Conservation (phyloP, 306 rosid genomes). For the Arachis stenosperma region DNA sequence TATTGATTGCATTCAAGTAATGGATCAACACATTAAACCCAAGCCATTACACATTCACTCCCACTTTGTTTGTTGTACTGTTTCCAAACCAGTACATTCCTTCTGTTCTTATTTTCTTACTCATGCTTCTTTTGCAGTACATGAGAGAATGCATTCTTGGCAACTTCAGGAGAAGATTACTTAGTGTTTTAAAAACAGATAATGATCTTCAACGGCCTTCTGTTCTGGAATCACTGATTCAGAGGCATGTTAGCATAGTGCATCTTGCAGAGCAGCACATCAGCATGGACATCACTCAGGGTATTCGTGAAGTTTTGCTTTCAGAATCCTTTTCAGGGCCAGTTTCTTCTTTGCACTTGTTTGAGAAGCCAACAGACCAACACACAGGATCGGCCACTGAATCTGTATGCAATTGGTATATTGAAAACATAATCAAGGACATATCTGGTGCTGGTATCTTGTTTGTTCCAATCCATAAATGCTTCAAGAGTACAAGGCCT, state of each 20-base stretch:
- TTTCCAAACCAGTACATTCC: slow-evolving; percentile 21
- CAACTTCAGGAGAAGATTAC: slow-evolving; percentile 97
- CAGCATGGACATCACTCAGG: slow-evolving; percentile 97
- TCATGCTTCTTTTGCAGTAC: slow-evolving; percentile 68
- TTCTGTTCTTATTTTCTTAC: slow-evolving; percentile 36
- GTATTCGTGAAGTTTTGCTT: slow-evolving; percentile 91
- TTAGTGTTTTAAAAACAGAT: slow-evolving; percentile 90
- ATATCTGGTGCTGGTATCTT: slow-evolving; percentile 93
- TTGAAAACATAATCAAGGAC: slow-evolving; percentile 91
- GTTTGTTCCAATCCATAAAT: slow-evolving; percentile 86
- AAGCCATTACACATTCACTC: slow-evolving; percentile 16
- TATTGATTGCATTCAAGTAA: slow-evolving; percentile 22
- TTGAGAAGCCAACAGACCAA: slow-evolving; percentile 86
- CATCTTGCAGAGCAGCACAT: slow-evolving; percentile 98
- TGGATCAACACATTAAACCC: slow-evolving; percentile 9
- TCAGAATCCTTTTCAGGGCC: slow-evolving; percentile 94
- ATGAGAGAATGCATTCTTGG: slow-evolving; percentile 99
- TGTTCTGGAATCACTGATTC: slow-evolving; percentile 79
- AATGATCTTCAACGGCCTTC: slow-evolving; percentile 98
- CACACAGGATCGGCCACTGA: slow-evolving; percentile 91
- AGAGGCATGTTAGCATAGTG: slow-evolving; percentile 83
- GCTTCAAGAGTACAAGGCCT: slow-evolving; percentile 97
- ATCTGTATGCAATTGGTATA: slow-evolving; percentile 93
- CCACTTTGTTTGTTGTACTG: slow-evolving; percentile 15
- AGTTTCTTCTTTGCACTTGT: slow-evolving; percentile 87